Base-by-base conservation (phyloP, 2,329 filamentous ascomycete genomes). In the Ophiocordyceps robertsii region DNA sequence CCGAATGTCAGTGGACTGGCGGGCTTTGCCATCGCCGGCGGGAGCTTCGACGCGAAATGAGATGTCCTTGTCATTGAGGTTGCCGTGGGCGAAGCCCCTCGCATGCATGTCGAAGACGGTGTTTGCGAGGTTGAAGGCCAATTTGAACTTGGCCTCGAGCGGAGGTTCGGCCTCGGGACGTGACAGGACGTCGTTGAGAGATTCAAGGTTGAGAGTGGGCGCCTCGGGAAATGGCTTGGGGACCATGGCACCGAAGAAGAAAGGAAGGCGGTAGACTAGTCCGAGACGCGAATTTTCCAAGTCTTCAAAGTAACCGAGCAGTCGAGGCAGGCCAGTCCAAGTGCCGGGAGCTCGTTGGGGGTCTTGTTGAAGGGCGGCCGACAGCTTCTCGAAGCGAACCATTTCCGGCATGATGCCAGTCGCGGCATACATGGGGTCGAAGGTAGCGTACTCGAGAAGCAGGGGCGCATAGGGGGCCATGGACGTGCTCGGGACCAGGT, bases 291-390 rank as follows among this genome's bases (percentile, higher is more conserved):
- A 79, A 42, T 75, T 68, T 16, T 76, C 72, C 42, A 82, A 69
- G 51, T 89, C 84, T 55, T 89, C 83, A 51, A 86, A 87, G 53
- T 86, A 89, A 3, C 75, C 78, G 12, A 82, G 60, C 37, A 82
- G 63, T 19, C 72, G 69, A 14, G 78, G 74, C 10, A 80, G 53
- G 48, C 84, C 68, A 55, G 72, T 79, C 68, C 72, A 83, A 2
- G 79, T 70, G 21, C 63, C 69, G 6, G 63, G 69, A 2, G 68
- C 66, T 17, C 68, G 64, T 37, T 70, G 70, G 0, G 72, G 65
- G 42, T 73, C 69, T 19, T 68, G 66, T 52, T 72, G 76, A 12
- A 82, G 63, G 0, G 70, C 75, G 5, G 73, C 65, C 13, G 73
- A 78, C 13, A 82, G 62, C 53, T 73, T 78, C 56, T 81, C 77